Conservation (phyloP, 2,329 filamentous ascomycete genomes). For the Mariannaea sp. region DNA sequence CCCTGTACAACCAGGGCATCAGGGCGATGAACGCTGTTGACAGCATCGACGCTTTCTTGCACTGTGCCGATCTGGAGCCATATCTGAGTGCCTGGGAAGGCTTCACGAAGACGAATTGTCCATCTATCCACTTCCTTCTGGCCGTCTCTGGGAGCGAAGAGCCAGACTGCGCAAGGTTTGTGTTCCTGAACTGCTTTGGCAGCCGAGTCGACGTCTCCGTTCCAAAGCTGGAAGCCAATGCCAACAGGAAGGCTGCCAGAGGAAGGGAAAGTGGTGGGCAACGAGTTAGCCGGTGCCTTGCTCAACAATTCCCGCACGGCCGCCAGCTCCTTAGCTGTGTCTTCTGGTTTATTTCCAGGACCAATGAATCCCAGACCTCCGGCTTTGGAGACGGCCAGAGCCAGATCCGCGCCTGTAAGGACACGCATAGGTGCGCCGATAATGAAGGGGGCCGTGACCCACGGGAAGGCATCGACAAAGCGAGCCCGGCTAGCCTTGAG, state of each 20-base stretch:
- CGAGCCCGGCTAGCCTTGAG: neutral
- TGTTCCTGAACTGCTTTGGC: slow-evolving; percentile 38
- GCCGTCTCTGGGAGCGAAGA: slow-evolving; percentile 45
- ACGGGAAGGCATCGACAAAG: slow-evolving; percentile 23
- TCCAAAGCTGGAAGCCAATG: slow-evolving; percentile 52
- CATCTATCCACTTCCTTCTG: slow-evolving; percentile 49
- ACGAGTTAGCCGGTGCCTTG: slow-evolving; percentile 7
- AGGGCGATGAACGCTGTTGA: slow-evolving; percentile 42
- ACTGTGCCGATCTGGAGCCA: slow-evolving; percentile 60
- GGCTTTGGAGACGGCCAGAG: slow-evolving; percentile 68
- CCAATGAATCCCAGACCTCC: slow-evolving; percentile 66
- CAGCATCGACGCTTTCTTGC: slow-evolving; percentile 51
- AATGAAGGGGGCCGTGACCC: slow-evolving; percentile 54
- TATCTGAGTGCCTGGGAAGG: slow-evolving; percentile 49
- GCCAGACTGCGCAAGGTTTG: slow-evolving; percentile 50
- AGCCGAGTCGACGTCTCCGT: slow-evolving; percentile 44
- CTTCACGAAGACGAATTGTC: slow-evolving; percentile 49
- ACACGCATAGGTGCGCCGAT: slow-evolving; percentile 71
- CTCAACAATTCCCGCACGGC: slow-evolving; percentile 33
- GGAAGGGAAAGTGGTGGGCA: slow-evolving; percentile 19
- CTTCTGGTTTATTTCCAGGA: slow-evolving; percentile 43
- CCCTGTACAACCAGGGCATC: slow-evolving; percentile 60
- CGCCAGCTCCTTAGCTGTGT: slow-evolving; percentile 40
- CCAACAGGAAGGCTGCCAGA: slow-evolving; percentile 48
- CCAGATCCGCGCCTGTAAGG: slow-evolving; percentile 60